These are phyloP conservation scores for Endoconidiophora laricicola DNA, from an alignment of 2,329 filamentous ascomycete species.

Conservation along the genomic window DNA sequence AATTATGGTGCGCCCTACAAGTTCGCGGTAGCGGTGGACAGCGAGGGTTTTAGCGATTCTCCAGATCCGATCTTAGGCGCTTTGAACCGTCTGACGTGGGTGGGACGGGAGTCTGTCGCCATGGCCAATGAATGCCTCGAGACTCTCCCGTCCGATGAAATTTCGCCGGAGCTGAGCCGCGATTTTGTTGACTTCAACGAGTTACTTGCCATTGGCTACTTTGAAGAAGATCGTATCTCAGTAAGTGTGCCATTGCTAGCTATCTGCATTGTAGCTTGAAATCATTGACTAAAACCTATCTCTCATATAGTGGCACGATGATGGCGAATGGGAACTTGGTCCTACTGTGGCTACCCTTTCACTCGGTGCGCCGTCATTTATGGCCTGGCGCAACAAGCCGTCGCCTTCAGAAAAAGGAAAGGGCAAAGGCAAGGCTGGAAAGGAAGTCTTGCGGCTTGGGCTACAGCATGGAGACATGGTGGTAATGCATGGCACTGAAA, in stretches of 20 bases:
- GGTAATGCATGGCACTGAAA: slow-evolving; percentile 42
- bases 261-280: neutral
- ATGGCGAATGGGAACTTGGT: slow-evolving; percentile 46
- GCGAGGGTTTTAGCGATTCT: slow-evolving; percentile 31
- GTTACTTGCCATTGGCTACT: slow-evolving; percentile 44
- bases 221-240: slow-evolving; percentile 40
- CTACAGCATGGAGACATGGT: slow-evolving; percentile 48
- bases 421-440: slow-evolving; percentile 14
- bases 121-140: slow-evolving; percentile 14
- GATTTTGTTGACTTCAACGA: slow-evolving; percentile 38
- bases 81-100: slow-evolving; percentile 39
- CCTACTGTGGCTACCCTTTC: slow-evolving; percentile 46
- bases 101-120: slow-evolving; percentile 26
- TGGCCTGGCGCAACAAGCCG: slow-evolving; percentile 40
- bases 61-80: slow-evolving; percentile 31
- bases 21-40: slow-evolving; percentile 40
- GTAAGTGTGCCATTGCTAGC: slow-evolving; percentile 21
- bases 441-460: slow-evolving; percentile 21
- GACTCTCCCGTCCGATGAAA: neutral
- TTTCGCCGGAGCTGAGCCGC: neutral
- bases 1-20: slow-evolving; percentile 53
- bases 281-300: neutral
- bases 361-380: slow-evolving; percentile 39
- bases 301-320: slow-evolving; percentile 41
- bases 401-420: slow-evolving; percentile 14